A percentile compares a stretch with the other conserved stretches of the same genome.
phyloP scores from a whole-genome alignment of 73 alveolate species.

The Stentor roeselii region DNA sequence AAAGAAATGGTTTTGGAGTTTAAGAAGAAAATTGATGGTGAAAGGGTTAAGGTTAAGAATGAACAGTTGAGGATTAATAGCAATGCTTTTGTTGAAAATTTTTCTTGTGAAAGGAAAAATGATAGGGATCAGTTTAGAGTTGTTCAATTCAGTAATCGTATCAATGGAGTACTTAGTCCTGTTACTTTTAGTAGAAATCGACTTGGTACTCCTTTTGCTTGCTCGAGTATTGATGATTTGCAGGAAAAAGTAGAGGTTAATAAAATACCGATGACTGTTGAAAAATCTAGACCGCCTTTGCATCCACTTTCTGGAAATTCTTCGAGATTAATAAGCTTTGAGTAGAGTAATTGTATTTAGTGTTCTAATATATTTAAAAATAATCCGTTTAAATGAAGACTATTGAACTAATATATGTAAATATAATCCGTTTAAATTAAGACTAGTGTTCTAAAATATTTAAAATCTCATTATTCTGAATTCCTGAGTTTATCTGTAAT shows the following conservation, averaged over 20 bases:
- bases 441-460: no score
- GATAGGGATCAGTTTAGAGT: not conserved
- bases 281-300: slow-evolving; percentile 19
- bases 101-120: not conserved
- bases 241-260: not conserved
- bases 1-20: not conserved
- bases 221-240: not conserved
- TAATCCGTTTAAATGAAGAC: not conserved
- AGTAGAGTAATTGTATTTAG: not conserved
- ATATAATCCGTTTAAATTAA: no score
- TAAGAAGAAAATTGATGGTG: not conserved
- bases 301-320: slow-evolving; percentile 23
- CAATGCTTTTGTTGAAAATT: not conserved
- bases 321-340: slow-evolving; percentile 14
- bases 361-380: no score
- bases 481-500: no score
- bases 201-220: no score
- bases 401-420: no score
- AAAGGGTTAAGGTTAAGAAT: not conserved
- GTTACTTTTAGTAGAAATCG: not conserved
- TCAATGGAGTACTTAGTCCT: not conserved
- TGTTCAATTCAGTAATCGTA: not conserved
- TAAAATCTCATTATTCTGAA: no score
- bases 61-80: not conserved
- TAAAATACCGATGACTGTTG: not conserved